Evolutionary conservation across 805 yeast genomes (phyloP), one percentile per base, ranked within the genome.

Genomic region (Candida incommunis): DNA sequence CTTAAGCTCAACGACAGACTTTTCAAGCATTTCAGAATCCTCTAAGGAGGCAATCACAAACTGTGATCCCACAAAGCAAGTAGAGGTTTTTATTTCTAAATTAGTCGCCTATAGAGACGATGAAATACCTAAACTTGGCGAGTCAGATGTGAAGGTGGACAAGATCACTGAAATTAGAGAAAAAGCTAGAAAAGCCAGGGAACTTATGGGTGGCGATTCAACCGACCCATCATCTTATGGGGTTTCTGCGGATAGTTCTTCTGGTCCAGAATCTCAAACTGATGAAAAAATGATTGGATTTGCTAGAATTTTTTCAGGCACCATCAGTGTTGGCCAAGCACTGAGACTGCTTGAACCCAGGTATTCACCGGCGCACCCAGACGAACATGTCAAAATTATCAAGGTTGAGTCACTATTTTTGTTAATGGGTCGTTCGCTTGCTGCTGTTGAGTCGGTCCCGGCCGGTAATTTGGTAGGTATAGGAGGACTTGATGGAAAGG

Each of bases 401-500:
- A 75, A 70, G 13, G 71, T 92, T 29, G 72, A 82, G 3, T 82
- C 80, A 40, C 64, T 92, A 34, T 88, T 76, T 55, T 64, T 92
- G 45, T 68, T 92, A 45, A 92, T 92, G 97, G 99, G 98, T 18
- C 70, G 90, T 51, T 96, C 92, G 48, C 65, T 90, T 27, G 76
- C 87, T 2, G 71, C 88, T 2, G 68, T 92, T 50, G 73, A 80
- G 40, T 71, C 71, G 16, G 95, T 90, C 3, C 95, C 95, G 2
- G 90, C 96, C 1, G 99, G 99, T 25, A 86, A 83, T 53, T 86
- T 92, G 49, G 94, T 85, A 4, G 99, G 96, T 43, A 80, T 92
- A 43, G 90, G 87, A 29, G 97, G 98, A 0, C 69, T 92, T 20
- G 95, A 82, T 2, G 84, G 83, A 4, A 77, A 76, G 44, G 72